Percentiles rank a stretch among this genome's conserved stretches.
phyloP scores from a whole-genome alignment of 495 filamentous ascomycete species.

The Hapsidospora chrysogenum region DNA sequence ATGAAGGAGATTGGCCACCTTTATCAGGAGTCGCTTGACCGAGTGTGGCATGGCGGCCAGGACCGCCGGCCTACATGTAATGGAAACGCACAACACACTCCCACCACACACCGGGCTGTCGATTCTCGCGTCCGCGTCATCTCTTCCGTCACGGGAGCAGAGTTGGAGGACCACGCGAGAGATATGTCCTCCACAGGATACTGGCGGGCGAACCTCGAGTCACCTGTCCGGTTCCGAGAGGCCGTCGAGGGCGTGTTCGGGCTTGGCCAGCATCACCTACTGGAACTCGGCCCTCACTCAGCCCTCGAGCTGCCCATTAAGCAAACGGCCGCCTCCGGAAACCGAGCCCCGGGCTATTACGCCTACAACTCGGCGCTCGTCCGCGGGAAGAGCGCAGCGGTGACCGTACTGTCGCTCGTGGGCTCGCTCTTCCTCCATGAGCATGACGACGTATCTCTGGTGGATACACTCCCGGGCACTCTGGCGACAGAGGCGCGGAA shows the following conservation, averaged over 20 bases:
- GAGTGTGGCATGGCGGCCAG: no score
- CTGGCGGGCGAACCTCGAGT: conserved; percentile 39
- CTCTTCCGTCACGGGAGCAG: no score
- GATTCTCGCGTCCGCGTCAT: conserved; percentile 20
- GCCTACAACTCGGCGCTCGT: conserved; percentile 7
- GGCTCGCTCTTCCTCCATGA: conserved; percentile 30
- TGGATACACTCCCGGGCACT: no score
- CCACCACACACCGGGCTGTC: no score
- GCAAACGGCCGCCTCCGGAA: conserved; percentile 30
- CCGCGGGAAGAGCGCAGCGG: conserved; percentile 17
- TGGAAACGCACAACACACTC: no score
- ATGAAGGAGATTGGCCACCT: conserved; percentile 32
- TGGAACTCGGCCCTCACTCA: conserved; percentile 52
- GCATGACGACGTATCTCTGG: no score
- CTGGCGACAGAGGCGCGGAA: no score
- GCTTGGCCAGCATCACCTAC: conserved; percentile 11
- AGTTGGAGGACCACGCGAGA: no score
- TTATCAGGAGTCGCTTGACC: conserved; percentile 16
- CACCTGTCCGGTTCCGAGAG: conserved; percentile 31
- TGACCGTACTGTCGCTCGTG: conserved; percentile 24
- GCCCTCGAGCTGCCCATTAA: conserved; percentile 44
- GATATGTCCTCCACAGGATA: no score
- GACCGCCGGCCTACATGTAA: no score
- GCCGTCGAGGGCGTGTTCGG: conserved; percentile 19
- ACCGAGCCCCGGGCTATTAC: neutral